phyloP scores from a whole-genome alignment of 306 rosid genomes.

The Gastrolobium bilobum region DNA sequence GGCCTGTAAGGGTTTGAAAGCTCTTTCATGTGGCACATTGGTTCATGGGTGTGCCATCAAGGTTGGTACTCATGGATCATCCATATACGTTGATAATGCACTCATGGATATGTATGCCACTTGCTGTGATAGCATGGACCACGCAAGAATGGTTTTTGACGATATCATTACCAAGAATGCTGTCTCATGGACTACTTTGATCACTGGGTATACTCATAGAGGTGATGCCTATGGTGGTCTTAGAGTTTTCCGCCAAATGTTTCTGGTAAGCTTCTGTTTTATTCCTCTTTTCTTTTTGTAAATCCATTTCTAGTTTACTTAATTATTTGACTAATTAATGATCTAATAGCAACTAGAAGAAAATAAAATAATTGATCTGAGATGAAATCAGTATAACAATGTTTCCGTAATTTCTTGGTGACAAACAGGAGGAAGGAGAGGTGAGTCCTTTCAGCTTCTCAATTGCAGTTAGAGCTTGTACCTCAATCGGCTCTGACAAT shows the following conservation, averaged over 20 bases:
- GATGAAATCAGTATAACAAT: neutral
- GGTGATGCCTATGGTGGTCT: slow-evolving; percentile 71
- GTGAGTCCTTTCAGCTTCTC: slow-evolving; percentile 74
- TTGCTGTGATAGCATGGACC: slow-evolving; percentile 65
- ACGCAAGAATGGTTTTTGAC: slow-evolving; percentile 64
- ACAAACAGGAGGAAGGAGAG: slow-evolving; percentile 76
- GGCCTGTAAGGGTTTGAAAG: slow-evolving; percentile 71
- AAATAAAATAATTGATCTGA: neutral
- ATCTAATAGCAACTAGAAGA: neutral
- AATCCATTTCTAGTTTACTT: neutral
- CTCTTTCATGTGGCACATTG: slow-evolving; percentile 60
- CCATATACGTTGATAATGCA: slow-evolving; percentile 72
- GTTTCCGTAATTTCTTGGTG: slow-evolving; percentile 34
- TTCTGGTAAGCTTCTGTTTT: slow-evolving; percentile 58
- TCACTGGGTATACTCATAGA: slow-evolving; percentile 77
- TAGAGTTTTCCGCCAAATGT: slow-evolving; percentile 70
- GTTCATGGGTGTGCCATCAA: slow-evolving; percentile 69
- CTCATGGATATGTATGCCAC: slow-evolving; percentile 78
- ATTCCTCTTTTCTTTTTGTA: neutral
- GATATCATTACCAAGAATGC: slow-evolving; percentile 60
- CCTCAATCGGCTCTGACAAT: slow-evolving; percentile 56
- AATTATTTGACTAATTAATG: slow-evolving; percentile 9
- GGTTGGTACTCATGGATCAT: slow-evolving; percentile 62
- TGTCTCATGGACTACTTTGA: slow-evolving; percentile 81
- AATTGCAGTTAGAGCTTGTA: slow-evolving; percentile 80